Evolutionary conservation across 1,284 basidiomycete species (phyloP), one percentile per base, ranked within the genome.

Genomic region (Cryptococcus jaspeensis): DNA sequence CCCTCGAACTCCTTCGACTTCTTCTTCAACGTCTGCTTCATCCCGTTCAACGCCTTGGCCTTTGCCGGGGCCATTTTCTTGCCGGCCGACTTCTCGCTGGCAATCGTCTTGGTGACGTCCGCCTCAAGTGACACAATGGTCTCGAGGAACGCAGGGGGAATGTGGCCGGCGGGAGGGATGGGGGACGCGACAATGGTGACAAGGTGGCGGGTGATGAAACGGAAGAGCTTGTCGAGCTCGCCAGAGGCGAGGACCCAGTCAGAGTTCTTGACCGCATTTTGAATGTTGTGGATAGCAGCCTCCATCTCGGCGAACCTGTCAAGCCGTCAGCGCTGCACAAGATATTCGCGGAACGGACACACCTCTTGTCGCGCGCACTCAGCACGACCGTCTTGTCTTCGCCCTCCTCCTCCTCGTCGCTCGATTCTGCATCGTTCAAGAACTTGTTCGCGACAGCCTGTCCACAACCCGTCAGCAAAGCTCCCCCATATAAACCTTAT

Each of bases 41-140:
- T 92, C 25, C 89, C 89, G 65, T 93, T 98, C 69, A 98, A 83
- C 1, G 93, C 93, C 74, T 92, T 93, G 48, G 92, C 90, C 73
- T 95, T 95, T 62, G 85, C 88, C 1, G 92, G 90, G 68, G 95
- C 95, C 88, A 96, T 92, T 82, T 98, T 99, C 81, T 97, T 97
- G 79, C 88, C 87, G 3, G 89, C 78, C 62, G 63, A 86, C 84
- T 95, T 95, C 77, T 93, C 92, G 72, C 89, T 88, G 23, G 87
- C 83, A 45, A 91, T 78, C 3, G 92, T 87, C 39, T 79, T 80
- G 65, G 84, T 88, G 67, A 97, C 81, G 43, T 87, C 86, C 43
- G 81, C 78, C 67, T 99, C 94, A 49, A 99, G 85, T 63, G 81
- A 84, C 55, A 84, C 76, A 49, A 99, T 81, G 32, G 87, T 85